Conservation (phyloP, 1,284 basidiomycete genomes). For the Hortiboletus rubellus region DNA sequence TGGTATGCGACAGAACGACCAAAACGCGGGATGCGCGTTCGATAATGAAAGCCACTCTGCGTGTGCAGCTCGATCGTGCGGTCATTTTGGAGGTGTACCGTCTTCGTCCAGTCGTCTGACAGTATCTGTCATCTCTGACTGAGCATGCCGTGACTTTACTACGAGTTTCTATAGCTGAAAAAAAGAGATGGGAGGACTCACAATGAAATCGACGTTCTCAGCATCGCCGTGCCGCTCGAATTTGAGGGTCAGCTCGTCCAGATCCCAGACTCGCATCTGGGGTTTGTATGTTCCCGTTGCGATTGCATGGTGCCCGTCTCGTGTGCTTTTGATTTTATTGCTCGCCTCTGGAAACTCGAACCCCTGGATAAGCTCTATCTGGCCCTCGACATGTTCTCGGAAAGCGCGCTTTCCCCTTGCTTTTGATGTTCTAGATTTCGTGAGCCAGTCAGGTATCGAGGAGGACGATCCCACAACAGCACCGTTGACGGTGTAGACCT, state of each 20-base stretch:
- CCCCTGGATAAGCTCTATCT: constrained; percentile 89
- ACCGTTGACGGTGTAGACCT: constrained; percentile 91
- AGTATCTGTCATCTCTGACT: constrained; percentile 63
- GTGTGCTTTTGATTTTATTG: constrained; percentile 87
- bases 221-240: constrained; percentile 96
- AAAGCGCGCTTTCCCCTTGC: constrained; percentile 57
- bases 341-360: constrained; percentile 98
- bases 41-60: constrained; percentile 91
- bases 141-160: constrained; percentile 4
- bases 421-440: constrained; percentile 62
- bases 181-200: constrained; percentile 45
- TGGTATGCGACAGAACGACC: constrained; percentile 92
- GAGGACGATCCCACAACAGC: constrained; percentile 80
- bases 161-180: not conserved
- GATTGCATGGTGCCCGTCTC: constrained; percentile 89
- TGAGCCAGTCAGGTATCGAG: constrained; percentile 88
- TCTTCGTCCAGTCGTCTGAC: constrained; percentile 99
- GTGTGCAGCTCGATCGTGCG: constrained; percentile 95
- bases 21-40: constrained; percentile 91
- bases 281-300: constrained; percentile 99
- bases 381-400: constrained; percentile 71
- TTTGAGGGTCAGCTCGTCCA: constrained; percentile 91
- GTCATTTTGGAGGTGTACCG: constrained; percentile 95
- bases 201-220: constrained; percentile 97
- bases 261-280: constrained; percentile 94